Percentiles rank a stretch among this genome's conserved stretches.
phyloP scores from a whole-genome alignment of 345 rosid species.

The Anastatica hierochuntica region DNA sequence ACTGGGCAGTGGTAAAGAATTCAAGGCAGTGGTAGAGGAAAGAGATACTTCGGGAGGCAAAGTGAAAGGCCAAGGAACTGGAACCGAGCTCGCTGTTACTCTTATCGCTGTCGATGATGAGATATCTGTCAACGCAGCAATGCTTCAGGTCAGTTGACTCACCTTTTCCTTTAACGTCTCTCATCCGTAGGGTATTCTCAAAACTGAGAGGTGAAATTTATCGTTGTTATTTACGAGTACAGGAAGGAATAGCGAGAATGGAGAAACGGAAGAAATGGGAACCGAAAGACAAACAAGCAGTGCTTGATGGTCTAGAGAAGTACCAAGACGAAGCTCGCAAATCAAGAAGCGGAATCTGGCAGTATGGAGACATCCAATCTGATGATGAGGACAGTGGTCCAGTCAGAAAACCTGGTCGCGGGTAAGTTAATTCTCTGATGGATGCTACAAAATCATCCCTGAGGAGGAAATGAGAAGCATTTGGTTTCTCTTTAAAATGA shows the following conservation, averaged over 20 bases:
- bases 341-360: constrained; percentile 72
- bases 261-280: constrained; percentile 86
- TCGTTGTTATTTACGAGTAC: not conserved
- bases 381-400: constrained; percentile 86
- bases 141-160: constrained; percentile 80
- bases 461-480: constrained; percentile 16
- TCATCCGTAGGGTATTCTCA: too few relatives aligned
- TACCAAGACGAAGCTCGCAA: constrained; percentile 76
- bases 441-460: constrained; percentile 11
- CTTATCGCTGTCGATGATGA: constrained; percentile 69
- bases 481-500: constrained; percentile 5
- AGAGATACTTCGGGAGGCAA: constrained; percentile 80
- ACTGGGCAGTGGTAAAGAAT: constrained; percentile 51
- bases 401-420: constrained; percentile 46
- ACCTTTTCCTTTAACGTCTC: not conserved
- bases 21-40: constrained; percentile 72
- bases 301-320: constrained; percentile 58
- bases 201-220: not conserved
- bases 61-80: constrained; percentile 92
- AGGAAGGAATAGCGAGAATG: constrained; percentile 90
- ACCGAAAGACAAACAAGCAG: constrained; percentile 46
- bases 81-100: constrained; percentile 53
- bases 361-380: constrained; percentile 82
- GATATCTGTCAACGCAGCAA: constrained; percentile 67
- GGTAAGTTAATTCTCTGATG: constrained; percentile 9